Percentiles rank a stretch among this genome's conserved stretches.
These are phyloP conservation scores for Fusarium nematophilum DNA, from an alignment of 2,329 filamentous ascomycete species.

Conservation along the genomic window DNA sequence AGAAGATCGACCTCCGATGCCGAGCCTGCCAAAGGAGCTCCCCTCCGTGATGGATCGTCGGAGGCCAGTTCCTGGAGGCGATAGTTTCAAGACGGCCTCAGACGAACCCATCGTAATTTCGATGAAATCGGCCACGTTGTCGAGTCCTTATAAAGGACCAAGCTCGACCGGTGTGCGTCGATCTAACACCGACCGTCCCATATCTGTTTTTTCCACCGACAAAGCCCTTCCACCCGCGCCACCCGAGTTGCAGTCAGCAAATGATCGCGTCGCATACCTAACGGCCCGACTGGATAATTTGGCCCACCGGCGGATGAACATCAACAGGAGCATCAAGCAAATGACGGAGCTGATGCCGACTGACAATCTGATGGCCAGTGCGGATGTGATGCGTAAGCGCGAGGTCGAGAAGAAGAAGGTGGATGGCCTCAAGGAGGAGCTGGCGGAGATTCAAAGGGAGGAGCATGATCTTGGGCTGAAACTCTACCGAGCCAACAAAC, in stretches of 20 bases:
- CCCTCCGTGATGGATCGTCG: constrained; percentile 48
- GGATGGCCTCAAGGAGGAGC: constrained; percentile 71
- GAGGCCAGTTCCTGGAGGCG: constrained; percentile 44
- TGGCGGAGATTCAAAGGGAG: constrained; percentile 79
- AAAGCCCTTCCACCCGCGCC: constrained; percentile 73
- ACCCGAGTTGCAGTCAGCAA: constrained; percentile 65
- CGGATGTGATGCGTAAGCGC: constrained; percentile 68
- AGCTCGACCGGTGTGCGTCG: not conserved
- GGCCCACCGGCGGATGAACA: constrained; percentile 75
- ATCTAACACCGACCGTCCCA: constrained; percentile 34
- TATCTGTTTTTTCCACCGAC: constrained; percentile 54
- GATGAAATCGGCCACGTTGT: constrained; percentile 39
- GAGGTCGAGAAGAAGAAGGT: constrained; percentile 73
- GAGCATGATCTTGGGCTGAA: constrained; percentile 83
- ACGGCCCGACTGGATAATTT: constrained; percentile 74
- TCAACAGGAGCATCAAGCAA: constrained; percentile 78
- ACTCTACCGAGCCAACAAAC: constrained; percentile 79
- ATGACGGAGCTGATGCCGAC: constrained; percentile 82
- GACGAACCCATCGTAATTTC: constrained; percentile 46
- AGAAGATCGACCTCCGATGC: constrained; percentile 41
- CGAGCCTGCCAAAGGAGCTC: constrained; percentile 35
- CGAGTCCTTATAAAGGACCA: not conserved
- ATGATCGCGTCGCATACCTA: constrained; percentile 74
- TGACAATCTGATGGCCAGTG: constrained; percentile 74
- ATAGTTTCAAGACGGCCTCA: constrained; percentile 30